These are phyloP conservation scores for Neostapfia colusana DNA, from an alignment of 176 grass and related monocot genomes.

Conservation along the genomic window DNA sequence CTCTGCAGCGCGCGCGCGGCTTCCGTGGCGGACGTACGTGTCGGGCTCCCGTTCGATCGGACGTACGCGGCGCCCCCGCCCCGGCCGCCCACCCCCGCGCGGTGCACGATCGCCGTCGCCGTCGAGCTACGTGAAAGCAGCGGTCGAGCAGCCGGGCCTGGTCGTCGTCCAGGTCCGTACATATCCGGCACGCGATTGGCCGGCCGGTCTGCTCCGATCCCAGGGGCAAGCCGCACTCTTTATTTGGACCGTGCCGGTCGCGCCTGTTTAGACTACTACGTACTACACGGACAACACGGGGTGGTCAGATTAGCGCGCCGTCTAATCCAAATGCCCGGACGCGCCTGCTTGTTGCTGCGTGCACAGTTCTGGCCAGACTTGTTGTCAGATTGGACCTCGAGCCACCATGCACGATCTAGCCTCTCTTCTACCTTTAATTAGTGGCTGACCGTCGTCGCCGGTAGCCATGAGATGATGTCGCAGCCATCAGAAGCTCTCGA, in stretches of 20 bases:
- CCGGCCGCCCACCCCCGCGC: not conserved
- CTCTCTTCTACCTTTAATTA: no score
- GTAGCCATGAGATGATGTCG: not conserved
- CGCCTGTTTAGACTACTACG: not conserved
- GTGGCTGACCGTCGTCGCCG: not conserved
- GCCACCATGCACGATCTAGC: not conserved
- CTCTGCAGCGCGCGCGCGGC: no score
- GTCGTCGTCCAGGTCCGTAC: not conserved
- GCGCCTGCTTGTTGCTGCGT: not conserved
- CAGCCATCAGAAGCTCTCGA: not conserved
- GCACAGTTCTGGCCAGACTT: conserved; percentile 14
- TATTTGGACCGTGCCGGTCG: conserved; percentile 3
- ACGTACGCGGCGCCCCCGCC: not conserved
- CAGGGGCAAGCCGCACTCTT: conserved; percentile 21
- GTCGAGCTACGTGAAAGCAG: not conserved
- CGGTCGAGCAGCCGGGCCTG: not conserved
- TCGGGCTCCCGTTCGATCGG: not conserved
- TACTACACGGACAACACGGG: not conserved
- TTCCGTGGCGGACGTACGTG: not conserved
- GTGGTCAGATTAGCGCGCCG: conserved; percentile 31
- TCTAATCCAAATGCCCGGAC: conserved; percentile 3
- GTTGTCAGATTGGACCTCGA: conserved; percentile 5
- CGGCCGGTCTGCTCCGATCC: not conserved
- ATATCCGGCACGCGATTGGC: not conserved
- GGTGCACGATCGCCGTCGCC: not conserved